These are phyloP conservation scores for Kondoa subrosea DNA, from an alignment of 768 basidiomycete species.

Conservation along the genomic window DNA sequence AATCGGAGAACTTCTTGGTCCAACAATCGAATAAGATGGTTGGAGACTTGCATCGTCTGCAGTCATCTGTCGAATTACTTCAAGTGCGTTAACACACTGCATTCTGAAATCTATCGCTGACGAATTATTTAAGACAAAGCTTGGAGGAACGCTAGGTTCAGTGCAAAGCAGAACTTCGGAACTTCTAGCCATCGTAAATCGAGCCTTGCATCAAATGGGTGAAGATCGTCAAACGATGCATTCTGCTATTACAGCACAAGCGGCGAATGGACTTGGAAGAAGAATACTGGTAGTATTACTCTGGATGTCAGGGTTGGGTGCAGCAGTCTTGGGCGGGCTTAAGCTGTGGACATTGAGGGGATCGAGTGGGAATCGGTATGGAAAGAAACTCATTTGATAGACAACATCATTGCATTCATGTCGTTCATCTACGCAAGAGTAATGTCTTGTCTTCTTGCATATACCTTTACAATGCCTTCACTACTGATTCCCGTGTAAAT, in stretches of 20 bases:
- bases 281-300: background rate
- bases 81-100: constrained; percentile 4
- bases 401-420: background rate
- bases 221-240: background rate
- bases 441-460: too few species aligned
- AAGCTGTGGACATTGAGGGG: constrained; percentile 2
- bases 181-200: constrained; percentile 9
- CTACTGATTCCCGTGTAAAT: too few species aligned
- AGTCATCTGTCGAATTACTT: constrained; percentile 1
- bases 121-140: constrained; percentile 3
- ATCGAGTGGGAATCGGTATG: constrained; percentile 13
- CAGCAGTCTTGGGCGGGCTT: background rate
- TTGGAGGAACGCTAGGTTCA: constrained; percentile 4
- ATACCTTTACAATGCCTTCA: too few species aligned
- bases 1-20: background rate
- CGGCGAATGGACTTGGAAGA: constrained; percentile 6
- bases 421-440: too few species aligned
- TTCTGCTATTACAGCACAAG: constrained; percentile 1
- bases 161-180: constrained; percentile 10
- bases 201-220: background rate
- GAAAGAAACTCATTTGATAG: constrained; percentile 20
- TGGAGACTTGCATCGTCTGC: constrained; percentile 7
- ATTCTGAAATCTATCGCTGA: constrained; percentile 2
- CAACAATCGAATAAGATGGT: constrained; percentile 8
- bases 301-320: background rate